Conservation (phyloP, 2,329 filamentous ascomycete genomes). For the Fusarium oligoseptatum region DNA sequence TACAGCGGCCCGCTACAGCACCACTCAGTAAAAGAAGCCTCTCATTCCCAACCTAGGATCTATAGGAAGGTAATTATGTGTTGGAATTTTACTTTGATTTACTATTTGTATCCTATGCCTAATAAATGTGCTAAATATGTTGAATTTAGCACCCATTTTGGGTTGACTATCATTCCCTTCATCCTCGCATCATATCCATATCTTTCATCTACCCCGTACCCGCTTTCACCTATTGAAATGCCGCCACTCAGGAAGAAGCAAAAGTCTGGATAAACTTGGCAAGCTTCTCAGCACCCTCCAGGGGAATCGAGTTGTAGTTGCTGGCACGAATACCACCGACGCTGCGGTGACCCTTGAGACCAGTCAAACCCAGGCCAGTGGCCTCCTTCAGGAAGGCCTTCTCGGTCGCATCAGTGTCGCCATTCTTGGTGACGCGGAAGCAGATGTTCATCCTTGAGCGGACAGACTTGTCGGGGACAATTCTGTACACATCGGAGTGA, state of each 20-base stretch:
- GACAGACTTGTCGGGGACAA: constrained; percentile 81
- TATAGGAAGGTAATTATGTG: neutral
- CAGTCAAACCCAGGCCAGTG: constrained; percentile 76
- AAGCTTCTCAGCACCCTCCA: constrained; percentile 76
- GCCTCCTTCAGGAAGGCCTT: constrained; percentile 83
- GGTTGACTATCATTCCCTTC: constrained; percentile 16
- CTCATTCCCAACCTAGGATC: neutral
- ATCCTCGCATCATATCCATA: neutral
- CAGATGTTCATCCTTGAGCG: constrained; percentile 96
- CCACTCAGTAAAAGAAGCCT: neutral
- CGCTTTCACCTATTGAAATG: neutral
- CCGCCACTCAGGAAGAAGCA: constrained; percentile 49
- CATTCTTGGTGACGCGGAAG: constrained; percentile 77
- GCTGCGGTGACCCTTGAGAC: constrained; percentile 88
- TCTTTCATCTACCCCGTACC: neutral
- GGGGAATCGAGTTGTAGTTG: constrained; percentile 89
- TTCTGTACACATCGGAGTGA: constrained; percentile 77
- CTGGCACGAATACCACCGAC: constrained; percentile 79
- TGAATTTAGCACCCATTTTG: constrained; percentile 36
- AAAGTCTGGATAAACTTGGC: constrained; percentile 72
- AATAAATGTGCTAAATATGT: constrained; percentile 30
- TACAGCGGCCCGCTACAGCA: neutral
- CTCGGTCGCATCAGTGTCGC: constrained; percentile 77
- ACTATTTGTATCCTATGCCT: neutral
- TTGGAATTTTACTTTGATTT: neutral